Percentiles rank a stretch among this genome's conserved stretches.
Conservation (phyloP, 1,284 basidiomycete genomes). For the Gymnopus androsaceus region DNA sequence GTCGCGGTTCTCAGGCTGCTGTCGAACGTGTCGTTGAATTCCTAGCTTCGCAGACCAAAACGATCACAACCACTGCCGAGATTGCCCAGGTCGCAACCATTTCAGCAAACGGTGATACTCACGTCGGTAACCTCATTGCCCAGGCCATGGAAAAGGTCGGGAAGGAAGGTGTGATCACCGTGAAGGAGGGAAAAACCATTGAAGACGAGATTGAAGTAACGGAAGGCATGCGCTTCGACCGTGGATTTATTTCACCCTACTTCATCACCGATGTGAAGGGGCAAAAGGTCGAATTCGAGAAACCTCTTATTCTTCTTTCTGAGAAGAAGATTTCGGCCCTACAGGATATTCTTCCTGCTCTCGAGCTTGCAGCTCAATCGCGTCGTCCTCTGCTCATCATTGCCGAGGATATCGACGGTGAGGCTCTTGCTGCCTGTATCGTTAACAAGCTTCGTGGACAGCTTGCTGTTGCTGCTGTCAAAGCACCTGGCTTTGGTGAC, state of each 20-base stretch:
- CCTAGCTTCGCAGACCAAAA: slow-evolving; percentile 88
- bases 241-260: slow-evolving; percentile 98
- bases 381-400: slow-evolving; percentile 95
- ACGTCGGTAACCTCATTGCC: slow-evolving; percentile 96
- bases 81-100: slow-evolving; percentile 99
- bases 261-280: slow-evolving; percentile 98
- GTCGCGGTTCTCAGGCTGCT: slow-evolving; percentile 93
- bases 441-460: slow-evolving; percentile 99
- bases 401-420: slow-evolving; percentile 96
- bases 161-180: slow-evolving; percentile 99
- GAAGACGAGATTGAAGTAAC: slow-evolving; percentile 99
- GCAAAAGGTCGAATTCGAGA: slow-evolving; percentile 97
- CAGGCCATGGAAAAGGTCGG: slow-evolving; percentile 99
- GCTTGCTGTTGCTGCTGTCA: slow-evolving; percentile 90
- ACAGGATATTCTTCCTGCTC: slow-evolving; percentile 93
- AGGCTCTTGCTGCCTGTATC: slow-evolving; percentile 96
- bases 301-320: slow-evolving; percentile 89
- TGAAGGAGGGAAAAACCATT: slow-evolving; percentile 97
- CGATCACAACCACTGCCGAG: slow-evolving; percentile 95
- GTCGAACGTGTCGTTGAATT: slow-evolving; percentile 95
- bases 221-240: slow-evolving; percentile 99
- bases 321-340: slow-evolving; percentile 98
- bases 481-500: slow-evolving; percentile 98
- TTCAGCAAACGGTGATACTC: slow-evolving; percentile 94
- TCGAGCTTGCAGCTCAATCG: slow-evolving; percentile 89